Evolutionary conservation across 2,329 filamentous ascomycete species (phyloP).

Genomic region (Alternaria triticina): DNA sequence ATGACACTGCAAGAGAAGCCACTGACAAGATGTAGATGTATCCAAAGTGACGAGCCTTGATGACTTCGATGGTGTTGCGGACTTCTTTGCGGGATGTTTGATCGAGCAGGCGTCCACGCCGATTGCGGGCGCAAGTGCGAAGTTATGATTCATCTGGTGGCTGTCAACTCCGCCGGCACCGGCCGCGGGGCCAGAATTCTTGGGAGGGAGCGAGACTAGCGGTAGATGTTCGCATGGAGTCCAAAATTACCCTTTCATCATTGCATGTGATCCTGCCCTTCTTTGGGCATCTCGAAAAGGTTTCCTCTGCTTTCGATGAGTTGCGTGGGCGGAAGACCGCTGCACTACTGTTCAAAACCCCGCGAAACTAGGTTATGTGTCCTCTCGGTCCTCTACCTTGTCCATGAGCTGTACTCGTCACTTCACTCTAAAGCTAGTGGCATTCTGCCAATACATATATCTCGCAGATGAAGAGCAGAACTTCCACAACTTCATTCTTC

Average conservation of each 20-base stretch:
- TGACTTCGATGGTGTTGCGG: slow-evolving; percentile 24
- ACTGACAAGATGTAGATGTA: slow-evolving; percentile 32
- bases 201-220: too few relatives aligned
- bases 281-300: too few relatives aligned
- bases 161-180: neutral
- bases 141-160: neutral
- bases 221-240: too few relatives aligned
- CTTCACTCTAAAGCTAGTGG: neutral
- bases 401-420: neutral
- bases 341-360: neutral
- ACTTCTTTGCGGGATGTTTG: slow-evolving; percentile 33
- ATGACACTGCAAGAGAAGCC: neutral
- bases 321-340: neutral
- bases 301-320: neutral
- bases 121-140: neutral
- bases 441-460: neutral
- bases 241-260: too few relatives aligned
- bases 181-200: neutral
- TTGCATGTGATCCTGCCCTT: too few relatives aligned
- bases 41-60: slow-evolving; percentile 33
- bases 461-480: neutral
- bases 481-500: neutral
- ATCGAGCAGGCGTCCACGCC: neutral
- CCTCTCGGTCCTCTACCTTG: neutral
- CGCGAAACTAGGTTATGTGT: neutral